These are phyloP conservation scores for Taphrina pruni DNA, from an alignment of 1,139 yeast genomes.

Conservation along the genomic window DNA sequence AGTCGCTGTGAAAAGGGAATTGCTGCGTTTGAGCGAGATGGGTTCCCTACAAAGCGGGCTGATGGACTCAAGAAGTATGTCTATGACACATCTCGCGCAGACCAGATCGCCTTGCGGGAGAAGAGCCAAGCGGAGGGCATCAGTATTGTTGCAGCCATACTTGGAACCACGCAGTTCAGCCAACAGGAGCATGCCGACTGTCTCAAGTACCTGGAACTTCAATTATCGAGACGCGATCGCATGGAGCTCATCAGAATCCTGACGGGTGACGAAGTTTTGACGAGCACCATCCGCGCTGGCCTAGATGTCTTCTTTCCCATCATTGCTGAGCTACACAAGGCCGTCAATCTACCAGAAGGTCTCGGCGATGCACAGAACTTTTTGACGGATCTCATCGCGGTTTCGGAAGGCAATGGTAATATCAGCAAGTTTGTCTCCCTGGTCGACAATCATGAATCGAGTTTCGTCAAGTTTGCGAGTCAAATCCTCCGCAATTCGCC, in stretches of 20 bases:
- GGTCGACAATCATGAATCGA: constrained; percentile 28
- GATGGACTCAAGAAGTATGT: constrained; percentile 16
- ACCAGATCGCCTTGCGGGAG: constrained; percentile 26
- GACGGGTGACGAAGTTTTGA: constrained; percentile 40
- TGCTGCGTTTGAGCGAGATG: constrained; percentile 20
- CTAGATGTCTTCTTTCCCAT: constrained; percentile 39
- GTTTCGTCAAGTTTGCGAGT: constrained; percentile 35
- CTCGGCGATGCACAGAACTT: constrained; percentile 40
- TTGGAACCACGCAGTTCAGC: constrained; percentile 2
- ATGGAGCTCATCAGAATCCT: constrained; percentile 37
- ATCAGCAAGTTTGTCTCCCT: constrained; percentile 21
- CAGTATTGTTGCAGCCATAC: constrained; percentile 35
- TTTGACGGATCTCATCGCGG: constrained; percentile 33
- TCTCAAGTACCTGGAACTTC: constrained; percentile 31
- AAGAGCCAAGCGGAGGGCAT: constrained; percentile 19
- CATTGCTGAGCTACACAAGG: constrained; percentile 41
- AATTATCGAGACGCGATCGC: constrained; percentile 40
- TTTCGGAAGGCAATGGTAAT: constrained; percentile 18
- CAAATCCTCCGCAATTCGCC: constrained; percentile 37
- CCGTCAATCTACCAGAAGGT: constrained; percentile 39
- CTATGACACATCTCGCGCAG: constrained; percentile 33
- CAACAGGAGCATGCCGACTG: constrained; percentile 17
- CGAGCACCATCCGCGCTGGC: constrained; percentile 33
- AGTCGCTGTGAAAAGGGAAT: constrained; percentile 36
- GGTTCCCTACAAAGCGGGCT: background rate